Percentiles rank a stretch among this genome's conserved stretches.
Conservation (phyloP, 2,329 filamentous ascomycete genomes). For the Xylaria multiplex region DNA sequence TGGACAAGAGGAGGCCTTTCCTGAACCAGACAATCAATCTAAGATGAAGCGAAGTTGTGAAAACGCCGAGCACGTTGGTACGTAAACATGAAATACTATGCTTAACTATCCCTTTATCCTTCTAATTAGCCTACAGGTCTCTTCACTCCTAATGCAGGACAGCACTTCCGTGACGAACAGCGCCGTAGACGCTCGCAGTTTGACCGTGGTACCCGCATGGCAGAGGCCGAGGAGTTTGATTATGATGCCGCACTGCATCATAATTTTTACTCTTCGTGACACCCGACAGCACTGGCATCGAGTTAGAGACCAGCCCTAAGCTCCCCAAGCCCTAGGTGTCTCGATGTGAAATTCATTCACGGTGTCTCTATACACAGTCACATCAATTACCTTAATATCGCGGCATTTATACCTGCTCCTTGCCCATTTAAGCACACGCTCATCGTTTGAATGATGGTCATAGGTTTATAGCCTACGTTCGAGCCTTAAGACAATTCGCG, state of each 20-base stretch:
- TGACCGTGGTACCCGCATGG: conserved; percentile 81
- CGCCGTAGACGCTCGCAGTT: conserved; percentile 80
- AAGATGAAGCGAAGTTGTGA: conserved; percentile 90
- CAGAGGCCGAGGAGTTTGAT: conserved; percentile 71
- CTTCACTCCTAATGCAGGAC: conserved; percentile 81
- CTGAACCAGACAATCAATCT: conserved; percentile 81
- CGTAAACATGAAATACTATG: conserved; percentile 48
- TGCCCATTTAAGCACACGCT: neutral
- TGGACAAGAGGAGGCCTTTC: conserved; percentile 80
- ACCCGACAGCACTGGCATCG: conserved; percentile 13
- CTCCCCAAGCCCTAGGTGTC: conserved; percentile 12
- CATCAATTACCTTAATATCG: neutral
- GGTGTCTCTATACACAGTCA: conserved; percentile 24
- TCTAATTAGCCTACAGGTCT: conserved; percentile 63
- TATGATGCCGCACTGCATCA: conserved; percentile 58
- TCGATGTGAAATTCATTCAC: conserved; percentile 22
- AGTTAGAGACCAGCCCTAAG: conserved; percentile 29
- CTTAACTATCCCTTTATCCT: neutral
- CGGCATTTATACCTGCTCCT: neutral
- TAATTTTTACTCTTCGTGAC: conserved; percentile 50
- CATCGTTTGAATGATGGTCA: conserved; percentile 4
- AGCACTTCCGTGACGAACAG: conserved; percentile 78
- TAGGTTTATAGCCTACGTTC: neutral
- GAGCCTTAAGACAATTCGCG: neutral
- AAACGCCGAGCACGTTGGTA: conserved; percentile 85